Evolutionary conservation across 169 alveolate species (phyloP).

Genomic region (Plasmodium berghei): DNA sequence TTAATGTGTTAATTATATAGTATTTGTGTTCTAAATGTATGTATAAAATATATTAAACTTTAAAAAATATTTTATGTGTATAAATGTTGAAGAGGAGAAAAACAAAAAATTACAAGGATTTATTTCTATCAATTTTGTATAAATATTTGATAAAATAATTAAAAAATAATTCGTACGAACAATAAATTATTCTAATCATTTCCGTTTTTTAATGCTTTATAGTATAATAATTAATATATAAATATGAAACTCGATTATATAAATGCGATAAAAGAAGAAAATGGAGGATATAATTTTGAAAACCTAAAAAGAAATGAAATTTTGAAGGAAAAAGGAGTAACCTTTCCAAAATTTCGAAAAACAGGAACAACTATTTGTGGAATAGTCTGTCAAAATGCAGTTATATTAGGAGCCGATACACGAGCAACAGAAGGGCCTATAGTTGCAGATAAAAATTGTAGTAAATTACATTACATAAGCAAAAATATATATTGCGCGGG

Average conservation of each 20-base stretch:
- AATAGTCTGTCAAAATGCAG: constrained; percentile 94
- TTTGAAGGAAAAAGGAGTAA: constrained; percentile 65
- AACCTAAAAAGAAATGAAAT: constrained; percentile 73
- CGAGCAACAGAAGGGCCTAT: constrained; percentile 97
- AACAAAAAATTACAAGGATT: no score
- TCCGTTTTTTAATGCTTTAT: not conserved
- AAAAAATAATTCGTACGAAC: no score
- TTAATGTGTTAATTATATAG: no score
- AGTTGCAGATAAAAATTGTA: constrained; percentile 98
- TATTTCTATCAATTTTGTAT: no score
- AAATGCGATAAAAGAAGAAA: constrained; percentile 69
- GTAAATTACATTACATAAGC: constrained; percentile 96
- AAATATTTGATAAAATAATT: no score
- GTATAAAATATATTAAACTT: not conserved
- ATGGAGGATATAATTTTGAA: constrained; percentile 75
- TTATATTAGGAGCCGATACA: constrained; percentile 99
- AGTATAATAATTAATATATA: constrained; percentile 8
- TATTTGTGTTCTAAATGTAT: not conserved
- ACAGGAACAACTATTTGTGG: constrained; percentile 99
- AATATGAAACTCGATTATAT: constrained; percentile 74
- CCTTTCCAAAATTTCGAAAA: constrained; percentile 76
- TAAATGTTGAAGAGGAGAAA: not conserved
- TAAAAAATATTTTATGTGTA: not conserved
- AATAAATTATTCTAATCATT: no score
- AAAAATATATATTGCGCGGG: constrained; percentile 98